Evolutionary conservation across 208 protist species (phyloP).

Genomic region (Plasmodiophora brassicae): DNA sequence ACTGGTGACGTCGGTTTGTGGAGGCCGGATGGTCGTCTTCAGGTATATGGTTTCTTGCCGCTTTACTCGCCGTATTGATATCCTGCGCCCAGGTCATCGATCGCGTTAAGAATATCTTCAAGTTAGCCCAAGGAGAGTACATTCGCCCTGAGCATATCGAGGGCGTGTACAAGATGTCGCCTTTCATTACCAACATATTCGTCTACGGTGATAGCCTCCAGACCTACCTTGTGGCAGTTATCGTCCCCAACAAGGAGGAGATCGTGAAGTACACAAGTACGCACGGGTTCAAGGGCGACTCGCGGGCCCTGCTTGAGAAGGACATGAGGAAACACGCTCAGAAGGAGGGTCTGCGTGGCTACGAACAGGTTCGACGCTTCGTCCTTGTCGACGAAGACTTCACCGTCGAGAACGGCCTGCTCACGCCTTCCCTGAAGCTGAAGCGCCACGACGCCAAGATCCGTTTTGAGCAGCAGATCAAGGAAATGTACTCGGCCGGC

Average conservation of each 20-base stretch:
- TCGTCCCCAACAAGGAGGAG: conserved; percentile 2
- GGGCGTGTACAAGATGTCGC: conserved; percentile 17
- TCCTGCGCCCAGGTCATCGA: background rate
- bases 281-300: background rate
- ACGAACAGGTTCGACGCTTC: conserved; percentile 35
- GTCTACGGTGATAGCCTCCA: conserved; percentile 43
- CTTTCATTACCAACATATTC: conserved; percentile 36
- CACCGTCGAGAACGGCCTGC: conserved; percentile 47
- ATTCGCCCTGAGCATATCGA: conserved; percentile 21
- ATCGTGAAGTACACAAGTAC: background rate
- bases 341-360: conserved; percentile 38
- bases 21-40: background rate
- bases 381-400: conserved; percentile 33
- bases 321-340: background rate
- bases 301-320: background rate
- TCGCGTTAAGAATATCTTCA: conserved; percentile 7
- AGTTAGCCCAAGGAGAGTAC: conserved; percentile 19
- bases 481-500: conserved; percentile 46
- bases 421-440: conserved; percentile 53
- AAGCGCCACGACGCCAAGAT: conserved; percentile 7
- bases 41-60: background rate
- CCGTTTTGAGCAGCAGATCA: conserved; percentile 24
- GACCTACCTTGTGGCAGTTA: conserved; percentile 34
- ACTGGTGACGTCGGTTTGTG: background rate
- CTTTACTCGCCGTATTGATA: background rate